Base-by-base conservation (phyloP, 768 basidiomycete species). In the Imleria badia region DNA sequence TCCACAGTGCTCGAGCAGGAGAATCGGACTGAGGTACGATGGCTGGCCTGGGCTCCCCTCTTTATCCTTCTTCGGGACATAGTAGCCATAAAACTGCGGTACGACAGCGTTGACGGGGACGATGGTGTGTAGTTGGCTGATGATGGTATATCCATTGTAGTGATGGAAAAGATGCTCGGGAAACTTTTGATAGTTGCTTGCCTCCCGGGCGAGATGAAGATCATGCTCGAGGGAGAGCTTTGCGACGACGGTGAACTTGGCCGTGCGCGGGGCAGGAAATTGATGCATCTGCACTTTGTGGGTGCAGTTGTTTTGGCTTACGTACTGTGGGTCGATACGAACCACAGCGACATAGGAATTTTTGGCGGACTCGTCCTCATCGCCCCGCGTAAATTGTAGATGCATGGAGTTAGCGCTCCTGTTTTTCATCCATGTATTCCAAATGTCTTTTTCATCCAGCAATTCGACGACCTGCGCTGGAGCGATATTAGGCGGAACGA, bases 21-120 rank as follows among this genome's bases (percentile, higher is more conserved):
- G 63, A 41, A 82, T 75, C 1, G 78, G 75, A 45, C 74, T 76
- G 6, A 72, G 56, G 55, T 63, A 61, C n/a, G 45, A 2, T 3
- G 20, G 34, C 4, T 5, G 0, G 26, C 4, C 19, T 6, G 15
- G 20, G 5, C 9, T 3, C 17, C 23, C 4, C 12, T 1, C 5
- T n/a, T n/a, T n/a, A 1, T 29, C 10, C 69, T n/a, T 1, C 36
- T 44, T 15, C 1, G 73, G 73, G 0, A 60, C 62, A 58, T 86
- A 87, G 66, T 81, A 83, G 2, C 86, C 85, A 59, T 82, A 87
- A 66, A 79, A 87, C 63, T 85, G 83, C 0, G 86, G 85, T 4
- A 82, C 79, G 44, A 85, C 45, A 0, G 85, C 75, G 8, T 73
- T 70, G 5, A 80, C 70, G 3, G 81, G 80, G 0, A 78, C 74